Base-by-base conservation (phyloP, 2,329 filamentous ascomycete genomes). In the Epichloe aotearoae region DNA sequence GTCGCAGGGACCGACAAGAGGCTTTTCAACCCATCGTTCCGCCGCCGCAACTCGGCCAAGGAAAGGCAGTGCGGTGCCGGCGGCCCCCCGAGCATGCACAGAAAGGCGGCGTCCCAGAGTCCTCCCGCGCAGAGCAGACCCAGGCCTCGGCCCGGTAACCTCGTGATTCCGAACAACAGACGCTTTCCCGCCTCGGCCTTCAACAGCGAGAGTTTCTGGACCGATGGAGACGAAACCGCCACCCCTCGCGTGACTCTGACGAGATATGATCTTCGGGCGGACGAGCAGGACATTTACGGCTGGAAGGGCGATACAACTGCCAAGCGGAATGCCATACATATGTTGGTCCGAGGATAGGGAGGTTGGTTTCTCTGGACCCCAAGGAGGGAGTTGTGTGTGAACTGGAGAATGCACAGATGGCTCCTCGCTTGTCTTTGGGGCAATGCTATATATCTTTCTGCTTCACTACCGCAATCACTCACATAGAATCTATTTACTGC, bases 181-280 rank as follows among this genome's bases (percentile, higher is more conserved):
- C 26, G 39, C 2, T 41, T 49, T 3, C 46, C 50, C 2, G 30
- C 12, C 5, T 41, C 33, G 36, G 46, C 47, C 1, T 49, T 44
- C 17, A 36, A 20, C 2, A 23, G 42, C 5, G 50, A 52, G 26
- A 52, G 46, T 19, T 52, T 52, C 30, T 52, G 50, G 50, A 38
- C 26, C 19, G 40, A 34, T 8, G 40, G 20, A 14, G 50, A 52
- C 26, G 50, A 49, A 14, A 11, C 14, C 2, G 41, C 14, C 33
- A 52, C 50, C 5, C 50, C 50, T 15, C 50, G 50, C 5, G 46
- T 52, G 6, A 52, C 50, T 26, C 50, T 52, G 8, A 52, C 50
- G 41, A 40, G 50, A 20, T 52, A 52, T 14, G 50, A 52, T 39
- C 46, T 52, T 2, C 50, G 50, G 5, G 40, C 46, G 10, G 46